Percentiles rank a stretch among this genome's conserved stretches.
These are phyloP conservation scores for Sarcomyxa edulis DNA, from an alignment of 768 basidiomycete species.

Conservation along the genomic window DNA sequence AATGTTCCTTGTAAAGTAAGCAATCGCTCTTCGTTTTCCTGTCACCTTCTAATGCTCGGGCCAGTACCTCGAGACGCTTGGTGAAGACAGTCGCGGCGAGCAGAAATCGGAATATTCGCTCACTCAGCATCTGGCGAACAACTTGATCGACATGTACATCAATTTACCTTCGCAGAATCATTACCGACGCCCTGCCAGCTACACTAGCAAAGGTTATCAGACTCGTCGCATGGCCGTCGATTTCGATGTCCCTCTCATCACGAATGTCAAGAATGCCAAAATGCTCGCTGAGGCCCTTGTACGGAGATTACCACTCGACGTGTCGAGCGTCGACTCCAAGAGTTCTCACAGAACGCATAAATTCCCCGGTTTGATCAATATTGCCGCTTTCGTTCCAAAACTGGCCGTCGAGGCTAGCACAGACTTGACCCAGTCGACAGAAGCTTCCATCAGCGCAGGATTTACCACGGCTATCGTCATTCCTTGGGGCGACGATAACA, in stretches of 20 bases:
- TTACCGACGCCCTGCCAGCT: constrained; percentile 94
- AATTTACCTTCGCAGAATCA: constrained; percentile 98
- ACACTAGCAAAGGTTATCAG: constrained; percentile 93
- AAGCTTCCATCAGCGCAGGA: constrained; percentile 83
- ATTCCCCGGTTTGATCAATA: constrained; percentile 90
- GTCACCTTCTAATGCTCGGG: neutral
- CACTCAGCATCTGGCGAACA: constrained; percentile 93
- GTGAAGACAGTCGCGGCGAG: constrained; percentile 63
- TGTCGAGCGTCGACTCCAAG: constrained; percentile 90
- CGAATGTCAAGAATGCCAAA: constrained; percentile 98
- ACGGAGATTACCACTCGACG: constrained; percentile 84
- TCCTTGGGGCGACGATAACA: constrained; percentile 57
- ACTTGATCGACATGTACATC: constrained; percentile 99
- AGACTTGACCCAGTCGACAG: constrained; percentile 64
- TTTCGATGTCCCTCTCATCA: constrained; percentile 94
- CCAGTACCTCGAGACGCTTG: constrained; percentile 86
- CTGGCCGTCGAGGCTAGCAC: constrained; percentile 47
- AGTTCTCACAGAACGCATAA: constrained; percentile 85
- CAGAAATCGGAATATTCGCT: constrained; percentile 98
- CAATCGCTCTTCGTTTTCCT: neutral
- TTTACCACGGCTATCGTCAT: constrained; percentile 84
- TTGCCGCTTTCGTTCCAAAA: constrained; percentile 80
- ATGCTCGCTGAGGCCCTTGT: constrained; percentile 91
- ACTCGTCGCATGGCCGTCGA: constrained; percentile 99
- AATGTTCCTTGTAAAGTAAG: constrained; percentile 91